Base-by-base conservation (phyloP, 768 basidiomycete genomes). In the Lentinula aciculospora region DNA sequence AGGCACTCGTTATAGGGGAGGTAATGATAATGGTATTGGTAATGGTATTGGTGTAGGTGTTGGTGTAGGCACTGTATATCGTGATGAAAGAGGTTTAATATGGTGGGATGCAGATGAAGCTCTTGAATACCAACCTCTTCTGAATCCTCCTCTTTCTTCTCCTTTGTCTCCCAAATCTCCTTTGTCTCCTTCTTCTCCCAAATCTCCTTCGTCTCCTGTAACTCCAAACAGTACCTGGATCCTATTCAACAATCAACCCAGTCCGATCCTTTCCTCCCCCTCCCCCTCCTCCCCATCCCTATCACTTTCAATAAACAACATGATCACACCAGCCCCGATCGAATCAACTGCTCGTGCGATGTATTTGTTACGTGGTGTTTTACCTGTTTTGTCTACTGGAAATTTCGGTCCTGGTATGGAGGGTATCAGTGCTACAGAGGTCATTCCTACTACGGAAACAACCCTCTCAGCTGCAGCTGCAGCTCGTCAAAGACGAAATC, bases 41-140 rank as follows among this genome's bases (percentile, higher is more conserved):
- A n/a, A n/a, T n/a, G n/a, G n/a, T n/a, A n/a, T n/a, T n/a, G n/a
- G n/a, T n/a, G n/a, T n/a, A n/a, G n/a, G n/a, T n/a, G 31, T 53
- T n/a, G 29, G 32, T 12, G 40, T 46, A 1, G 46, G 46, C 44
- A 27, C 56, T 1, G 56, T 57, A 23, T 57, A 47, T 25, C 40
- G 45, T 9, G 56, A 57, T 12, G 45, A 48, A 32, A 31, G 12
- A 34, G 56, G 56, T 21, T 28, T 13, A 3, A 57, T 57, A 19
- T 57, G 56, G 56, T 57, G 56, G 56, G 56, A 57, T 23, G 46
- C 28, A 32, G 56, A 57, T 9, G 56, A 57, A 48, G 56, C 56
- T 19, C 12, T 57, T n/a, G 56, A 57, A 34, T 57, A 57, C 21
- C 25, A 57, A 28, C 45, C 56, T 27, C 56, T 57, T 46, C 56